phyloP scores from a whole-genome alignment of 2,329 filamentous ascomycete species.

The Fusarium buharicum region DNA sequence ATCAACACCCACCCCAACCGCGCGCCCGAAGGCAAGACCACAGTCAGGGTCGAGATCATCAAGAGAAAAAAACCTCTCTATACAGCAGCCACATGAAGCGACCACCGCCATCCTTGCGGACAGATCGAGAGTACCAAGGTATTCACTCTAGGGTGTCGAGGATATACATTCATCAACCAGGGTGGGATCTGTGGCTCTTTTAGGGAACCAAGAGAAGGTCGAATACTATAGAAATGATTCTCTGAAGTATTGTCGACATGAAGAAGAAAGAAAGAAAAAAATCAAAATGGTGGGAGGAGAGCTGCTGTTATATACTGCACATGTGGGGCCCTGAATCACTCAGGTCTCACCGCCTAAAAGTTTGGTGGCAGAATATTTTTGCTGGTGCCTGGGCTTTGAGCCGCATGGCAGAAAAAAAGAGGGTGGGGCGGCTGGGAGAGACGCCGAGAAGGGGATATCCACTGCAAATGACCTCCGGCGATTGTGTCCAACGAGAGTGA shows the following conservation, averaged over 20 bases:
- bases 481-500: not conserved
- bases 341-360: conserved; percentile 51
- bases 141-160: conserved; percentile 68
- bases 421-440: not conserved
- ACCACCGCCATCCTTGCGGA: conserved; percentile 66
- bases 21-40: conserved; percentile 80
- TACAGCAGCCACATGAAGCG: conserved; percentile 63
- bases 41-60: conserved; percentile 90
- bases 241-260: conserved; percentile 73
- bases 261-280: conserved; percentile 62
- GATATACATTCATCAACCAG: conserved; percentile 66
- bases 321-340: conserved; percentile 37
- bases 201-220: conserved; percentile 91
- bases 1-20: conserved; percentile 82
- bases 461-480: conserved; percentile 13
- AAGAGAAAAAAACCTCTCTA: conserved; percentile 78
- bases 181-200: conserved; percentile 91
- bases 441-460: not conserved
- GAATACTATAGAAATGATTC: conserved; percentile 99
- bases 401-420: conserved; percentile 4
- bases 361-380: conserved; percentile 44
- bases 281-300: conserved; percentile 42
- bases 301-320: conserved; percentile 26
- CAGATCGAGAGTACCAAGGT: conserved; percentile 44
- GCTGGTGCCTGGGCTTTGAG: not conserved